Evolutionary conservation across 2,329 filamentous ascomycete species (phyloP).

Genomic region (Aspergillus calidoustus): DNA sequence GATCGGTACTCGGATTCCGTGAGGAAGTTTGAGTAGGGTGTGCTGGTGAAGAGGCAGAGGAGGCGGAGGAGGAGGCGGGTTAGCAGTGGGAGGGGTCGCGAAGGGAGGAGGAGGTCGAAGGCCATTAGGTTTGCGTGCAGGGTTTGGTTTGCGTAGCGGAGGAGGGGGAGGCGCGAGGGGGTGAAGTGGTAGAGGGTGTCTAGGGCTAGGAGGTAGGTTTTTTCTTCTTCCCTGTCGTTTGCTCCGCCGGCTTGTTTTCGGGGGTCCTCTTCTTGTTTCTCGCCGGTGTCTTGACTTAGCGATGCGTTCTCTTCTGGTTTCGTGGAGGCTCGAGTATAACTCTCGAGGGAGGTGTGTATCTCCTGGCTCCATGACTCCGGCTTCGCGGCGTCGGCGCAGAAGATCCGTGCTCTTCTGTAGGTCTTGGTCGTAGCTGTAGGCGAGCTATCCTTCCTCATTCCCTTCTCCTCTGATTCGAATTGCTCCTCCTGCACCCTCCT

Average conservation of each 20-base stretch:
- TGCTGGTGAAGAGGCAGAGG: conserved; percentile 54
- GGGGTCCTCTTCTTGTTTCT: background rate
- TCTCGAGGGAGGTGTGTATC: conserved; percentile 21
- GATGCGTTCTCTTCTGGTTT: background rate
- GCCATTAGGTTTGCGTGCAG: conserved; percentile 58
- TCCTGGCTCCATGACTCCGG: conserved; percentile 49
- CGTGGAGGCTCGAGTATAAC: background rate
- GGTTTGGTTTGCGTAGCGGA: conserved; percentile 46
- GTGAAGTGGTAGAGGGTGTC: conserved; percentile 64
- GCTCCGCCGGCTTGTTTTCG: background rate
- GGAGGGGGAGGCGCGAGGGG: conserved; percentile 55
- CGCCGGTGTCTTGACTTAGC: background rate
- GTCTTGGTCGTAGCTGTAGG: too few relatives aligned
- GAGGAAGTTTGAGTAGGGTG: conserved; percentile 56
- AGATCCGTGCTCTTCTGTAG: conserved; percentile 37
- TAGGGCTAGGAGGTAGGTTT: conserved; percentile 59
- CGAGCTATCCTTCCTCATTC: too few relatives aligned
- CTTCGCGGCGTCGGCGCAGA: conserved; percentile 56
- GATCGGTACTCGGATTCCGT: conserved; percentile 51
- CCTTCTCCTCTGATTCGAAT: background rate
- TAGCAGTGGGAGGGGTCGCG: conserved; percentile 20
- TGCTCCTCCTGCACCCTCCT: background rate
- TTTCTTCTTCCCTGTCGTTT: conserved; percentile 4
- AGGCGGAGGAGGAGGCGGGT: conserved; percentile 45
- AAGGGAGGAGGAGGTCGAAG: conserved; percentile 57